Percentiles rank a stretch among this genome's conserved stretches.
phyloP scores from a whole-genome alignment of 2,329 filamentous ascomycete species.

The Colletotrichum falcatum region DNA sequence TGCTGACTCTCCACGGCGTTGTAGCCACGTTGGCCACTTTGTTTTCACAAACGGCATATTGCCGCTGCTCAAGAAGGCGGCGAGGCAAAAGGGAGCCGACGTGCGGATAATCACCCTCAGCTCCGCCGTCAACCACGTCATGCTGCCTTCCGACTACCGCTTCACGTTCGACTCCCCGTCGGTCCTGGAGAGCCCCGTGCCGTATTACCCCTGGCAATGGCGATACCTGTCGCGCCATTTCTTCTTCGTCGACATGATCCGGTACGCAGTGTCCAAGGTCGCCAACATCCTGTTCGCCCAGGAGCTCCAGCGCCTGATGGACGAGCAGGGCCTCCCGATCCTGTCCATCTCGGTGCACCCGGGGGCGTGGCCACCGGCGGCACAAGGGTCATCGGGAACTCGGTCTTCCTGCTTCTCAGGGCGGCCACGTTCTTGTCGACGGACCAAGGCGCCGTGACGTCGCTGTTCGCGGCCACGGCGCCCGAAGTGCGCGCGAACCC shows the following conservation, averaged over 20 bases:
- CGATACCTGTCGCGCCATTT: slow-evolving; percentile 23
- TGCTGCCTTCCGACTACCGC: slow-evolving; percentile 42
- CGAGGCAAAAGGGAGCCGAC: slow-evolving; percentile 39
- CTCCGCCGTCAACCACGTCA: slow-evolving; percentile 39
- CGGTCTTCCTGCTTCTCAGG: slow-evolving; percentile 29
- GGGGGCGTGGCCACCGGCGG: slow-evolving; percentile 36
- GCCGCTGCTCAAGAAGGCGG: slow-evolving; percentile 45
- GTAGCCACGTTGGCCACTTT: slow-evolving; percentile 47
- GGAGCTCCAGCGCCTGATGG: slow-evolving; percentile 43
- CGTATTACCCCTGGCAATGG: slow-evolving; percentile 40
- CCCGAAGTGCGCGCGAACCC: slow-evolving; percentile 30
- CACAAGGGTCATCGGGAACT: slow-evolving; percentile 12
- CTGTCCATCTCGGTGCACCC: slow-evolving; percentile 42
- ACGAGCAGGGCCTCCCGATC: slow-evolving; percentile 38
- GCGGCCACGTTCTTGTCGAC: slow-evolving; percentile 21
- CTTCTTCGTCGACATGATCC: slow-evolving; percentile 44
- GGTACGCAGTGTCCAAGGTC: slow-evolving; percentile 44
- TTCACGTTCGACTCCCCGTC: slow-evolving; percentile 42
- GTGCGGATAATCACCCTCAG: slow-evolving; percentile 45
- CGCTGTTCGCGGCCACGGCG: slow-evolving; percentile 43
- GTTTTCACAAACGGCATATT: slow-evolving; percentile 46
- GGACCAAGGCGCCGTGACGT: slow-evolving; percentile 40
- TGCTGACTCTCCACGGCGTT: slow-evolving; percentile 9
- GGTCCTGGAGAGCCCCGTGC: slow-evolving; percentile 29
- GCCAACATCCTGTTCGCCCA: slow-evolving; percentile 43